Conservation (phyloP, 129 eudicot species). For the carrot (Daucus carota) region DNA sequence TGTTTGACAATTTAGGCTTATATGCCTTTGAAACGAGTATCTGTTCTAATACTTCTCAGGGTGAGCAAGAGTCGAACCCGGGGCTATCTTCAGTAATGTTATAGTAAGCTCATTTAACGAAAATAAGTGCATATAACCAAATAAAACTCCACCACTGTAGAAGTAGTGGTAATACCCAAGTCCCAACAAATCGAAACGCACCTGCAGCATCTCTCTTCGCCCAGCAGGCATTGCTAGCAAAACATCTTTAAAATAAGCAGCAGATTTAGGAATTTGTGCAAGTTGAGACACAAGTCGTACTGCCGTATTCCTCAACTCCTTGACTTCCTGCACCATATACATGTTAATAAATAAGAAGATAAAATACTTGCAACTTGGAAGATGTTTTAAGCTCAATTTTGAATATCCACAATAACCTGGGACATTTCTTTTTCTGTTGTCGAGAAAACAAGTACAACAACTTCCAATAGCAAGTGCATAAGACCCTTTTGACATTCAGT, state of each 20-base stretch:
- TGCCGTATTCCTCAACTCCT: slow-evolving; percentile 49
- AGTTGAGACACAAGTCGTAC: slow-evolving; percentile 79
- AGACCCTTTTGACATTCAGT: slow-evolving; percentile 63
- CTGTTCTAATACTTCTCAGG: no score
- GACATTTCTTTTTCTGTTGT: slow-evolving; percentile 45
- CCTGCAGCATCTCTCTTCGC: slow-evolving; percentile 86
- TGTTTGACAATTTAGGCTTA: no score
- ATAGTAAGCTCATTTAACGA: not conserved
- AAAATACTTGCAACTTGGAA: slow-evolving; percentile 2
- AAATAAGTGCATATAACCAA: not conserved
- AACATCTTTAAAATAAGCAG: slow-evolving; percentile 65
- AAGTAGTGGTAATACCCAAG: not conserved
- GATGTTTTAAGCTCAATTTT: slow-evolving; percentile 1
- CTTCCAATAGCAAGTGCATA: slow-evolving; percentile 70
- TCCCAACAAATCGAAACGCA: slow-evolving; percentile 14
- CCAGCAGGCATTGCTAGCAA: slow-evolving; percentile 64
- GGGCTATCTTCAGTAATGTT: no score
- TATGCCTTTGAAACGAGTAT: no score
- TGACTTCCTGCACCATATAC: slow-evolving; percentile 52
- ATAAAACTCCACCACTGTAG: not conserved
- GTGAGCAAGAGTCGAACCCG: no score
- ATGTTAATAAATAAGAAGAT: slow-evolving; percentile 4
- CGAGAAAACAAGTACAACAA: slow-evolving; percentile 59
- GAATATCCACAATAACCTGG: slow-evolving; percentile 36
- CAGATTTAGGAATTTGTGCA: slow-evolving; percentile 70